phyloP scores from a whole-genome alignment of 73 alveolate genomes.

The Tetrahymena thermophila region DNA sequence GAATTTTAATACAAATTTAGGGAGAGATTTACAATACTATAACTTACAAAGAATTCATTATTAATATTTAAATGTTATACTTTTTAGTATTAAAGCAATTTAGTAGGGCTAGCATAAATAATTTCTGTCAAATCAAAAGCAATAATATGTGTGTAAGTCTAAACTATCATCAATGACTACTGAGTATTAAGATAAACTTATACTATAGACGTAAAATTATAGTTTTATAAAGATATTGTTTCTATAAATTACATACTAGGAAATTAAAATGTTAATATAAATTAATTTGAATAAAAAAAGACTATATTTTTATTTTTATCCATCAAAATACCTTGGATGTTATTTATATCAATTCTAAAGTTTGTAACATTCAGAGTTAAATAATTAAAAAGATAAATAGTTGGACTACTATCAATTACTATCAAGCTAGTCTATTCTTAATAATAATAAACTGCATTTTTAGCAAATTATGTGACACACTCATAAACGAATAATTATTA shows the following conservation, averaged over 20 bases:
- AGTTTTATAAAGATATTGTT: background rate
- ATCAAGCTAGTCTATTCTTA: background rate
- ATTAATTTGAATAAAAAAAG: background rate
- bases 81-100: no score
- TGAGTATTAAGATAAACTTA: background rate
- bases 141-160: background rate
- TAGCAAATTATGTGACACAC: background rate
- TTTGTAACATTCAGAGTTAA: background rate
- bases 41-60: background rate
- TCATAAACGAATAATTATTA: background rate
- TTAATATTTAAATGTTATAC: no score
- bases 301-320: background rate
- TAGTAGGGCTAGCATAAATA: background rate
- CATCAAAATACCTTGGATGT: background rate
- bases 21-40: background rate
- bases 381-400: no score
- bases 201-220: background rate
- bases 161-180: background rate
- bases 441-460: background rate
- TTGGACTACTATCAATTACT: background rate
- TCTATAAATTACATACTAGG: background rate
- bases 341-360: no score
- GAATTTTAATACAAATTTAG: background rate
- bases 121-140: background rate
- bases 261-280: background rate